Conservation (phyloP, 2,329 filamentous ascomycete species). For the Didymella arachidicola region DNA sequence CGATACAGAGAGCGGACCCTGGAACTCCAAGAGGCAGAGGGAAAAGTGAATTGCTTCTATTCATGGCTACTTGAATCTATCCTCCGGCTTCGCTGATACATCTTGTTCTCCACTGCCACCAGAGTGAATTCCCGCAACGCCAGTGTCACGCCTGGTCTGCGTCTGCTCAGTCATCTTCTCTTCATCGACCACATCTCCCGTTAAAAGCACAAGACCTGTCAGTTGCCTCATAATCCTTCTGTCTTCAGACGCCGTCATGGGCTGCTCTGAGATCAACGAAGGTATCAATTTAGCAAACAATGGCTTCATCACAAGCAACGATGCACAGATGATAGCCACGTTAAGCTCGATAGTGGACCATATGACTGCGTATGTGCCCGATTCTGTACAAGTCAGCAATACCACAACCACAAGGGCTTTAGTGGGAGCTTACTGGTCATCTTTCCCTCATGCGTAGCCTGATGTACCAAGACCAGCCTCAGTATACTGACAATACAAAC, state of each 20-base stretch:
- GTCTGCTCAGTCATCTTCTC: background rate
- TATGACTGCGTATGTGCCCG: conserved; percentile 51
- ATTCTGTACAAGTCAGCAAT: conserved; percentile 25
- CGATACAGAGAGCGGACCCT: no score
- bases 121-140: background rate
- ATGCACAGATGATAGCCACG: conserved; percentile 56
- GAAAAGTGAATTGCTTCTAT: background rate
- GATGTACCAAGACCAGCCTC: conserved; percentile 37
- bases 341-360: conserved; percentile 56
- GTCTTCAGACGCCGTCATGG: conserved; percentile 28
- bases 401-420: no score
- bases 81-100: background rate
- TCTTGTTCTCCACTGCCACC: background rate
- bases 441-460: conserved; percentile 27
- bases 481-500: conserved; percentile 43
- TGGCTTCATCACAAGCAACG: conserved; percentile 54
- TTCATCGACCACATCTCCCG: background rate
- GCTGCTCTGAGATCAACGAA: conserved; percentile 32
- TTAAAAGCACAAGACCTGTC: conserved; percentile 19
- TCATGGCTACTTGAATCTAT: background rate
- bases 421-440: conserved; percentile 33
- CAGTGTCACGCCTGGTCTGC: background rate
- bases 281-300: conserved; percentile 50
- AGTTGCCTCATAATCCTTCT: conserved; percentile 19
- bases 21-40: background rate